Evolutionary conservation across 768 basidiomycete genomes (phyloP).

Genomic region (Chiua virens): DNA sequence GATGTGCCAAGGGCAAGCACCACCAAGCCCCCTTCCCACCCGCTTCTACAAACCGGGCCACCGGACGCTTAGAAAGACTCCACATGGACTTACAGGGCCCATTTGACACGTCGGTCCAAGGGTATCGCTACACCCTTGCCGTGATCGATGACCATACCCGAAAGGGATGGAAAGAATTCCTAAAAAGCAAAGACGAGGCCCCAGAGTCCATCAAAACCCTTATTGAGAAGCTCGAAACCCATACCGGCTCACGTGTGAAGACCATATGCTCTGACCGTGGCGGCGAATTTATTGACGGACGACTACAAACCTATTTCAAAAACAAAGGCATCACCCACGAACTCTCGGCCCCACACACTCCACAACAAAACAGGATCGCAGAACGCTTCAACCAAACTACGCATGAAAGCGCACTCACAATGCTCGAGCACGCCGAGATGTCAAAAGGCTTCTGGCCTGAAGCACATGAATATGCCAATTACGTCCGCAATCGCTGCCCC

Average conservation of each 20-base stretch:
- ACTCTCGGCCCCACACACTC: neutral
- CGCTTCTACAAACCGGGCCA: neutral
- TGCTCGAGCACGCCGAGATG: slow-evolving; percentile 14
- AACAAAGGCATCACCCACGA: neutral
- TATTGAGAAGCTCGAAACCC: neutral
- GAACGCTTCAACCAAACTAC: slow-evolving; percentile 27
- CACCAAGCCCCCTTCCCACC: slow-evolving; percentile 6
- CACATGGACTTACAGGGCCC: slow-evolving; percentile 1
- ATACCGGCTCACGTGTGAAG: neutral
- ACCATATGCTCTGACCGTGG: neutral
- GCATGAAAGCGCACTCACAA: slow-evolving; percentile 22
- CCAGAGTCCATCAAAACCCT: neutral
- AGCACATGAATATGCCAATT: slow-evolving; percentile 3
- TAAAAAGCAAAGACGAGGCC: slow-evolving; percentile 5
- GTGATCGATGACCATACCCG: slow-evolving; percentile 6
- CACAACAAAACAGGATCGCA: neutral
- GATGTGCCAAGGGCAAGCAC: slow-evolving; percentile 10
- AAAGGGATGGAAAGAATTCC: slow-evolving; percentile 13
- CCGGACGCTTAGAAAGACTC: neutral
- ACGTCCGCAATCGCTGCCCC: neutral
- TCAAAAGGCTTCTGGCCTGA: slow-evolving; percentile 19
- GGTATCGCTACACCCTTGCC: slow-evolving; percentile 2
- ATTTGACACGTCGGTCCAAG: slow-evolving; percentile 4
- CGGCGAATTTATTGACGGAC: no score
- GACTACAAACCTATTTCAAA: neutral